phyloP scores from a whole-genome alignment of 1,139 yeast genomes.

The Saccharomycopsis hybrid region DNA sequence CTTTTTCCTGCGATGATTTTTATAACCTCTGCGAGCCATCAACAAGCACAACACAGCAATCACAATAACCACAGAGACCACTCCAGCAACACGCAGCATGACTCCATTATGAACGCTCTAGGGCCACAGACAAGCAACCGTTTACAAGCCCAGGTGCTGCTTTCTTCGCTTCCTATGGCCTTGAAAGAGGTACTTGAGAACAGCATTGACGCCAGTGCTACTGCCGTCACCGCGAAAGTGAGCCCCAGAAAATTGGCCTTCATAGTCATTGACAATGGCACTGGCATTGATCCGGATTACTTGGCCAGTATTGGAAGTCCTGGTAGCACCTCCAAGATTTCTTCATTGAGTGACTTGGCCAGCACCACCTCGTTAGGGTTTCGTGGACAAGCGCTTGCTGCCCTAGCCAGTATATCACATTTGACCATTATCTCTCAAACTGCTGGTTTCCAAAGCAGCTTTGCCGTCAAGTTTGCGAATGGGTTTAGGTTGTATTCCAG shows the following conservation, averaged over 20 bases:
- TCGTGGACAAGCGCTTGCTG: constrained; percentile 43
- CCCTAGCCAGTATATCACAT: constrained; percentile 34
- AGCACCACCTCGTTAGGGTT: constrained; percentile 30
- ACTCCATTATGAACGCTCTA: too few relatives aligned
- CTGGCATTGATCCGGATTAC: constrained; percentile 48
- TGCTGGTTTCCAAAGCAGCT: constrained; percentile 26
- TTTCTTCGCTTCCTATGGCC: constrained; percentile 30
- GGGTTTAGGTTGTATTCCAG: background rate
- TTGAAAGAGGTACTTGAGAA: constrained; percentile 42
- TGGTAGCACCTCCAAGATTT: constrained; percentile 43
- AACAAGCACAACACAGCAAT: too few relatives aligned
- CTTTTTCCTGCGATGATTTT: too few relatives aligned
- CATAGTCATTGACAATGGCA: constrained; percentile 46
- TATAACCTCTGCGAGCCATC: too few relatives aligned
- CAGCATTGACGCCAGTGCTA: constrained; percentile 50
- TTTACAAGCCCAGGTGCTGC: too few relatives aligned
- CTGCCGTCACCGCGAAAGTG: constrained; percentile 33
- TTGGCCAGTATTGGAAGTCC: constrained; percentile 36
- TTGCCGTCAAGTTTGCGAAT: constrained; percentile 22
- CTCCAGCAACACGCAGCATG: too few relatives aligned
- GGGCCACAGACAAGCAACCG: too few relatives aligned
- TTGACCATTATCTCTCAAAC: constrained; percentile 35
- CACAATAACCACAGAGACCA: too few relatives aligned
- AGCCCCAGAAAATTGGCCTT: constrained; percentile 37
- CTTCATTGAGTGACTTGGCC: constrained; percentile 27